A percentile compares a stretch with the other conserved stretches of the same genome.
Evolutionary conservation across 2,329 filamentous ascomycete species (phyloP).

Genomic region (Chaetomiaceae sp.): DNA sequence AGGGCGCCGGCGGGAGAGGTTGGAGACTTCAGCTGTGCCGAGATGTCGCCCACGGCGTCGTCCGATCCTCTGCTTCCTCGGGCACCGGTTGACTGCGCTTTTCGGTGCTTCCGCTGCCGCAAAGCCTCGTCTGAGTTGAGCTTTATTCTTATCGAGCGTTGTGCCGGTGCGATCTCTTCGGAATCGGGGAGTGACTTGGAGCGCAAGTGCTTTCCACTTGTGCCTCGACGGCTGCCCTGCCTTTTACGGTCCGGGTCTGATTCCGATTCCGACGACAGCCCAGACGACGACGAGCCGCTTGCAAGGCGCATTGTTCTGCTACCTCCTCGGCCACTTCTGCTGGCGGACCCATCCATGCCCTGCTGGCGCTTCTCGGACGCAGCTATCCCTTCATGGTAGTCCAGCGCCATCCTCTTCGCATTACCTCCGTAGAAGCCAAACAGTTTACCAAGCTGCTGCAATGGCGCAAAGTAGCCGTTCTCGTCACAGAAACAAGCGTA

Average conservation of each 20-base stretch:
- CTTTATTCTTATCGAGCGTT: constrained; percentile 86
- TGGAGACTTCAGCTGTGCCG: constrained; percentile 87
- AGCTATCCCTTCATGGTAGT: constrained; percentile 32
- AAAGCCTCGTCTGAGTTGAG: constrained; percentile 75
- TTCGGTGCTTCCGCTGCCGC: constrained; percentile 67
- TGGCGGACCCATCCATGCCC: constrained; percentile 4
- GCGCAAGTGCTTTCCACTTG: constrained; percentile 45
- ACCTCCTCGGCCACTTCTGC: constrained; percentile 22
- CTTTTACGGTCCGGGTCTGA: constrained; percentile 45
- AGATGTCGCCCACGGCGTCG: constrained; percentile 48
- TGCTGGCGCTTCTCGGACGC: constrained; percentile 31
- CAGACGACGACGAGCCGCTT: constrained; percentile 56
- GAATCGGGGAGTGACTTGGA: constrained; percentile 57
- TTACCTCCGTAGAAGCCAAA: constrained; percentile 44
- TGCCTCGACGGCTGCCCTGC: constrained; percentile 33
- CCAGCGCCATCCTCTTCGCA: constrained; percentile 47
- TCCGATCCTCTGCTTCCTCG: constrained; percentile 38
- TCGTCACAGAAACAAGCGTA: constrained; percentile 80
- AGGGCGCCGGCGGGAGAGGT: constrained; percentile 74
- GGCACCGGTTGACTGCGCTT: constrained; percentile 48
- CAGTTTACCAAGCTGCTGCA: constrained; percentile 66
- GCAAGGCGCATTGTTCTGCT: constrained; percentile 22
- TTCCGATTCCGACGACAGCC: constrained; percentile 68
- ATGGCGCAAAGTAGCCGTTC: constrained; percentile 71
- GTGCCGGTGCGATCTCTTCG: constrained; percentile 63